These are phyloP conservation scores for Talaromyces atroroseus DNA, from an alignment of 2,329 filamentous ascomycete genomes.

Conservation along the genomic window DNA sequence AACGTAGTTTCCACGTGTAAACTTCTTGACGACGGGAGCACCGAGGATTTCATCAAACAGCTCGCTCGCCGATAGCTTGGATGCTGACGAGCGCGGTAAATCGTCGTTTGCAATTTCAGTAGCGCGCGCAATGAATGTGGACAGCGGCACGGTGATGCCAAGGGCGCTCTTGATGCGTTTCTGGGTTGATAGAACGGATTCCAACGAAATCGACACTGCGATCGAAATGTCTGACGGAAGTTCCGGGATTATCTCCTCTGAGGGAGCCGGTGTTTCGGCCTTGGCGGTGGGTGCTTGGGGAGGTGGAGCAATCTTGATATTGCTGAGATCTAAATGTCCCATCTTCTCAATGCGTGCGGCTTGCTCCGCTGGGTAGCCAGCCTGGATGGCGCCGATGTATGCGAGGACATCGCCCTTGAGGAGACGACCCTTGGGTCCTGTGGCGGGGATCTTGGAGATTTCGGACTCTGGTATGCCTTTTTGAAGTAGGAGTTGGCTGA, in stretches of 20 bases:
- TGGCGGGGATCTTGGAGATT: slow-evolving; percentile 74
- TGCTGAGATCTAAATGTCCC: slow-evolving; percentile 82
- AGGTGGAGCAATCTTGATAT: slow-evolving; percentile 73
- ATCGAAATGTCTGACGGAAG: slow-evolving; percentile 41
- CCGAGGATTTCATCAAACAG: slow-evolving; percentile 88
- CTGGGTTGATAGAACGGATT: slow-evolving; percentile 73
- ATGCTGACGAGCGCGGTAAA: slow-evolving; percentile 62
- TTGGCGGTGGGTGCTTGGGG: slow-evolving; percentile 18
- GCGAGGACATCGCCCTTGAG: slow-evolving; percentile 95
- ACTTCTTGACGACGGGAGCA: slow-evolving; percentile 36
- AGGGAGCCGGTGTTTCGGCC: slow-evolving; percentile 14
- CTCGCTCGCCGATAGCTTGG: slow-evolving; percentile 67
- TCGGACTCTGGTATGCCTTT: slow-evolving; percentile 72
- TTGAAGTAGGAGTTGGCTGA: slow-evolving; percentile 72
- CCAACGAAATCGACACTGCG: slow-evolving; percentile 70
- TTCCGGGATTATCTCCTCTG: slow-evolving; percentile 24
- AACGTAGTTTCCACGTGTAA: slow-evolving; percentile 57
- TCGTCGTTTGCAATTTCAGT: slow-evolving; percentile 82
- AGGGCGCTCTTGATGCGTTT: slow-evolving; percentile 70
- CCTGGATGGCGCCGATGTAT: slow-evolving; percentile 72
- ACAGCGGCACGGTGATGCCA: slow-evolving; percentile 74
- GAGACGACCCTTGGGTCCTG: slow-evolving; percentile 79
- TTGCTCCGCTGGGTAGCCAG: slow-evolving; percentile 64
- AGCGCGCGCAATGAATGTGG: slow-evolving; percentile 80
- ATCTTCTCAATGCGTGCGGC: slow-evolving; percentile 69